Evolutionary conservation across 306 rosid species (phyloP).

Genomic region (Lablab purpureus): DNA sequence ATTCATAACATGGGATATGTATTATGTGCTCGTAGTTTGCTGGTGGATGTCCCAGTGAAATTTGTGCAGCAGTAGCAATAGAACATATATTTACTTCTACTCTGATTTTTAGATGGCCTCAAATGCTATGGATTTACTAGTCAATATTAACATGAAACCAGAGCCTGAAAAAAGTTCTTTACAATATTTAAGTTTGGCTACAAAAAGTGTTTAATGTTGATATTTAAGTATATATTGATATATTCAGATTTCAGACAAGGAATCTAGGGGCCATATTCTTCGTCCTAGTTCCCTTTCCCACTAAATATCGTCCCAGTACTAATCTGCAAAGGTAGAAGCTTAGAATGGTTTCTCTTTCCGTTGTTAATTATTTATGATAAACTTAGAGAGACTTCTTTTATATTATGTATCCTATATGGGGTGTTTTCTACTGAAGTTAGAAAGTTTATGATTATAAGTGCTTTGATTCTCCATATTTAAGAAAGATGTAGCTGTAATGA

Average conservation of each 20-base stretch:
- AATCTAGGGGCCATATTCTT: background rate
- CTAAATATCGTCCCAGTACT: background rate
- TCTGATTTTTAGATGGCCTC: constrained; percentile 29
- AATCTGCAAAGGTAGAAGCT: background rate
- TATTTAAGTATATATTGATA: background rate
- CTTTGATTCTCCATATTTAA: background rate
- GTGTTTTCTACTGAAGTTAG: background rate
- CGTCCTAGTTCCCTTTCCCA: background rate
- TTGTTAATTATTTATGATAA: constrained; percentile 7
- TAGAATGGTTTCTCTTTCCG: constrained; percentile 4
- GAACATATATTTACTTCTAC: constrained; percentile 13
- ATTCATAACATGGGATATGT: constrained; percentile 1
- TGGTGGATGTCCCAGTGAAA: constrained; percentile 24
- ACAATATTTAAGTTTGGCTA: background rate
- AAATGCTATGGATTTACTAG: constrained; percentile 16
- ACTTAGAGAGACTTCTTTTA: background rate
- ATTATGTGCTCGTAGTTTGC: constrained; percentile 21
- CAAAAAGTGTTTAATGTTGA: background rate
- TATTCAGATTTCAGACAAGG: constrained; percentile 2
- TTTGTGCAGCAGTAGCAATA: background rate
- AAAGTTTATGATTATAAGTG: background rate
- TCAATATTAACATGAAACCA: background rate
- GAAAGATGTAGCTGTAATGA: background rate
- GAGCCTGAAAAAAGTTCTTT: background rate
- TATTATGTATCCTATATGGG: background rate